Evolutionary conservation across 371 early-diverging fungal genomes (phyloP).

Genomic region (Entomophthora muscae): DNA sequence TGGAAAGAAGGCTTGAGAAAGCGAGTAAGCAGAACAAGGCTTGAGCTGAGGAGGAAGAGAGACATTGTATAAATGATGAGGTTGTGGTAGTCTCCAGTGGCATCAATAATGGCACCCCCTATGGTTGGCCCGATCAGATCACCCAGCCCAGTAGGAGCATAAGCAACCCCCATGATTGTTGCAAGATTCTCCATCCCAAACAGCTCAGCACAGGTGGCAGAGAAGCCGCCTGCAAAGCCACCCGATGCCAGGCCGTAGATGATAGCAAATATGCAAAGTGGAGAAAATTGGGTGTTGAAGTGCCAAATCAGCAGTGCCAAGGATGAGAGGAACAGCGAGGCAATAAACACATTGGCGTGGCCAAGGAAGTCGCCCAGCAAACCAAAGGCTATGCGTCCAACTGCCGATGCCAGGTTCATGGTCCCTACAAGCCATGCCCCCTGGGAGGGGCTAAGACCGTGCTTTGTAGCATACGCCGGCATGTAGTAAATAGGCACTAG

Average conservation of each 20-base stretch:
- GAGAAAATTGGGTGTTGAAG: conserved; percentile 22
- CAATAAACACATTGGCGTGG: conserved; percentile 27
- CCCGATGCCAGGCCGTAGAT: conserved; percentile 41
- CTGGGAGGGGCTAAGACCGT: conserved; percentile 18
- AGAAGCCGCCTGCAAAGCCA: conserved; percentile 25
- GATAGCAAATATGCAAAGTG: conserved; percentile 28
- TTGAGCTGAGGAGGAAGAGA: not conserved
- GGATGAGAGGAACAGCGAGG: conserved; percentile 22
- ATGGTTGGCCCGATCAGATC: conserved; percentile 21
- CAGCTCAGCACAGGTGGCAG: conserved; percentile 25
- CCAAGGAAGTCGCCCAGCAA: conserved; percentile 30
- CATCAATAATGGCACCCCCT: conserved; percentile 21
- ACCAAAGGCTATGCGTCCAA: conserved; percentile 31
- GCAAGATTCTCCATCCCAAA: conserved; percentile 19
- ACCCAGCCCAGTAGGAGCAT: conserved; percentile 17
- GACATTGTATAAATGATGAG: not conserved
- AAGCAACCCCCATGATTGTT: conserved; percentile 19
- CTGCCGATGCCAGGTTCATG: conserved; percentile 29
- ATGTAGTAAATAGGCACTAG: conserved; percentile 24
- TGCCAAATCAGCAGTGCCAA: conserved; percentile 39
- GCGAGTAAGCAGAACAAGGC: not conserved
- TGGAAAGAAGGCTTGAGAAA: too few species aligned
- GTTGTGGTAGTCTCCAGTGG: conserved; percentile 13
- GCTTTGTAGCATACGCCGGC: conserved; percentile 16
- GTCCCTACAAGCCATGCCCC: conserved; percentile 31